Evolutionary conservation across 148 eudicot genomes (phyloP).

Genomic region (Simmondsia chinensis): DNA sequence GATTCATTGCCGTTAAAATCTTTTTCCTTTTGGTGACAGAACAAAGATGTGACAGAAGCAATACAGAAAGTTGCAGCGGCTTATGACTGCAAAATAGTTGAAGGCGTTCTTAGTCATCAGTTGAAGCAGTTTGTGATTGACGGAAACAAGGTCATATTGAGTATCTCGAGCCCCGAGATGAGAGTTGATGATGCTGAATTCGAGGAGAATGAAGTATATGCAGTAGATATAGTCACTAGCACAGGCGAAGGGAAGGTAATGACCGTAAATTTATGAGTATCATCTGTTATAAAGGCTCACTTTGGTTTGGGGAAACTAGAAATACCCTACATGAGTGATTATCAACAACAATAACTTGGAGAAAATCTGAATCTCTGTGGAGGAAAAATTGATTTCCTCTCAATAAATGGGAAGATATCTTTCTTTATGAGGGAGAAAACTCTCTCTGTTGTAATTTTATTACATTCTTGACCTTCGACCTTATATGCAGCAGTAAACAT

Average conservation of each 20-base stretch:
- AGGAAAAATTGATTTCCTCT: no score
- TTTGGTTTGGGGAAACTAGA: no score
- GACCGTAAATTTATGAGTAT: background rate
- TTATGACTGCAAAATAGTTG: constrained; percentile 87
- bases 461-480: no score
- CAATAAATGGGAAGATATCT: no score
- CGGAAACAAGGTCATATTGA: constrained; percentile 86
- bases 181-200: constrained; percentile 89
- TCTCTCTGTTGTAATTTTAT: no score
- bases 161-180: constrained; percentile 57
- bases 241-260: constrained; percentile 89
- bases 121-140: constrained; percentile 88
- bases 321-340: no score
- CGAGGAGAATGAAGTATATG: constrained; percentile 90
- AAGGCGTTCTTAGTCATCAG: constrained; percentile 89
- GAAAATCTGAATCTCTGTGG: no score
- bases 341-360: no score
- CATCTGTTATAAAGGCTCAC: no score
- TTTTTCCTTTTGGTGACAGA: constrained; percentile 28
- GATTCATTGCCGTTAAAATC: background rate
- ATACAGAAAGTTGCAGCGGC: constrained; percentile 93
- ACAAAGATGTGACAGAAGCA: constrained; percentile 81
- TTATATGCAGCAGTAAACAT: no score
- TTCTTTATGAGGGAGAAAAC: no score
- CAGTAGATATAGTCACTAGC: constrained; percentile 71